Conservation (phyloP, 2,329 filamentous ascomycete genomes). For the Cercospora janseana region DNA sequence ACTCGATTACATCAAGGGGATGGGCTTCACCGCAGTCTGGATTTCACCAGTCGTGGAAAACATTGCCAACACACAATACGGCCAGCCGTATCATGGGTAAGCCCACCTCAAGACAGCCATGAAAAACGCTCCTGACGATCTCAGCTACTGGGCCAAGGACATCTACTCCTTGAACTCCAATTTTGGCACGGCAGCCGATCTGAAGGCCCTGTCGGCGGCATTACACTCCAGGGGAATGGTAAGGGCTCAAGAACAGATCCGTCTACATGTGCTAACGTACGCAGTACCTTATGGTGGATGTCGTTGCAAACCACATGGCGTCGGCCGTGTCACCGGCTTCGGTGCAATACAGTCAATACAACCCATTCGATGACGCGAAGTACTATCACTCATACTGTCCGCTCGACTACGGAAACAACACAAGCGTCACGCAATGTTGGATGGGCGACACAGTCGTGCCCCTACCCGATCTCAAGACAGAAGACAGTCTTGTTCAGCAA, state of each 20-base stretch:
- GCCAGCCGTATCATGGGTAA: slow-evolving; percentile 45
- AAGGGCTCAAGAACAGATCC: neutral
- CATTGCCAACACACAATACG: slow-evolving; percentile 40
- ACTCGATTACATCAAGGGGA: slow-evolving; percentile 51
- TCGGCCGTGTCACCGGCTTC: slow-evolving; percentile 32
- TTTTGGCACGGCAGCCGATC: slow-evolving; percentile 47
- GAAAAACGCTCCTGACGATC: neutral
- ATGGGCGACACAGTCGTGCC: slow-evolving; percentile 52
- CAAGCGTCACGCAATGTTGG: slow-evolving; percentile 49
- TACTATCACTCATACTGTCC: slow-evolving; percentile 53
- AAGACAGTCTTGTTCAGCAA: slow-evolving; percentile 47
- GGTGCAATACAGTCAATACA: slow-evolving; percentile 37
- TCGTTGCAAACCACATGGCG: slow-evolving; percentile 48
- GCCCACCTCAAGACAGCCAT: neutral
- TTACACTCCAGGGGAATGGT: slow-evolving; percentile 48
- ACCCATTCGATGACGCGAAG: slow-evolving; percentile 44
- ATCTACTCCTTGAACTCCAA: slow-evolving; percentile 42
- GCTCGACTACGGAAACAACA: slow-evolving; percentile 53
- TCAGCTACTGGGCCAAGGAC: slow-evolving; percentile 24
- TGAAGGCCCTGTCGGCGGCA: slow-evolving; percentile 45
- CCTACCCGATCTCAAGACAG: slow-evolving; percentile 62
- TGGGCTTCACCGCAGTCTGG: slow-evolving; percentile 48
- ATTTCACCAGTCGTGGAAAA: slow-evolving; percentile 45
- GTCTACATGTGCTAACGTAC: neutral
- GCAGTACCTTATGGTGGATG: slow-evolving; percentile 49